Evolutionary conservation across 2,329 filamentous ascomycete species (phyloP), one percentile per base, ranked within the genome.

Genomic region (Talaromyces sp.): DNA sequence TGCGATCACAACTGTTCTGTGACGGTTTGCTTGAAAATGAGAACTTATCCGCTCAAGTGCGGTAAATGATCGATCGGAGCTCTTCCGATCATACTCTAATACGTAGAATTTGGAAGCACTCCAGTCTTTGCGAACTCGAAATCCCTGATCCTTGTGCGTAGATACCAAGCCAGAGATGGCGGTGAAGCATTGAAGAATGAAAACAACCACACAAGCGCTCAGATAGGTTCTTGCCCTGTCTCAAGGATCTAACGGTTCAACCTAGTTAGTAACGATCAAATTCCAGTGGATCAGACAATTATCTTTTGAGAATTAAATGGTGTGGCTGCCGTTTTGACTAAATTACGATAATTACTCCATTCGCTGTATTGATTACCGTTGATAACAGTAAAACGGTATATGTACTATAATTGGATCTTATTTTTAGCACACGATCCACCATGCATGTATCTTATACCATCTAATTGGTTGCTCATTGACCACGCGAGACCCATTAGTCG

Each of bases 361-460:
- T 35, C 37, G 10, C 31, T 56, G 52, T 37, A 56, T 56, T 56
- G 2, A 56, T 52, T 39, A 56, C 52, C 22, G 31, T 11, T 6
- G 2, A 19, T 13, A 54, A 54, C 50, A 10, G 16, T 7, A 35
- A 35, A 35, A 22, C 11, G n/a, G n/a, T 4, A 3, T 31, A 31
- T 31, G 27, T 31, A 31, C 27, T 56, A 56, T 39, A 33, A 39
- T 39, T 16, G 5, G 52, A 22, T 37, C 31, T 60, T 60, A 60
- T 60, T 60, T 60, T 60, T 60, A 60, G 58, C 41, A 60, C 8
- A 4, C 27, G 45, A 35, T 24, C 58, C 58, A 60, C 58, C 41
- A 60, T 35, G 16, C 41, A 31, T 9, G 19, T 24, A 10, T 8
- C 5, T 1, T 13, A 0, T 16, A 2, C 3, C 2, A n/a, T 10